phyloP scores from a whole-genome alignment of 495 filamentous ascomycete genomes.

The Aspergillus wentii region DNA sequence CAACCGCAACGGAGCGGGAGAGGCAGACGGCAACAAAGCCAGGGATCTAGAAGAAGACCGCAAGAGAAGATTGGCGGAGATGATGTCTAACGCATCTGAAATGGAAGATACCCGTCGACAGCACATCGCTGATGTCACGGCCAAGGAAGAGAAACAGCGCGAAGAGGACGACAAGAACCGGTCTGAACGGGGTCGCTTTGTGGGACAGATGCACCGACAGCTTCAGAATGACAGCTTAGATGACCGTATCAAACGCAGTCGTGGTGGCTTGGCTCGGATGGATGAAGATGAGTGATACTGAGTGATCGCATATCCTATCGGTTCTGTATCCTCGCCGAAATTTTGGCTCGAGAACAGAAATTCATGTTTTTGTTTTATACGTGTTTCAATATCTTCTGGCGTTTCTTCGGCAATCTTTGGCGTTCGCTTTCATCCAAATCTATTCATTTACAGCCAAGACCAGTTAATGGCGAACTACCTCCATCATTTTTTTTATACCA shows the following conservation, averaged over 20 bases:
- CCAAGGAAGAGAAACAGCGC: constrained; percentile 56
- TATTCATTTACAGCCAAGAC: no score
- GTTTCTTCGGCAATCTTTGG: no score
- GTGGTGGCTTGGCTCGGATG: constrained; percentile 33
- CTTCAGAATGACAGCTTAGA: constrained; percentile 38
- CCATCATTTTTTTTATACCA: no score
- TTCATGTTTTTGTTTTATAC: no score
- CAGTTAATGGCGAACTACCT: no score
- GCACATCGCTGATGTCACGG: constrained; percentile 63
- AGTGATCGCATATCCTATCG: no score
- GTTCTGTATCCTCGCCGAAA: no score
- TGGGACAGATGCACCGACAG: constrained; percentile 34
- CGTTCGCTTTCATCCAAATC: no score
- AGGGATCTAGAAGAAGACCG: constrained; percentile 37
- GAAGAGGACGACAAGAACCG: constrained; percentile 56
- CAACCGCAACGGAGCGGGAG: constrained; percentile 6
- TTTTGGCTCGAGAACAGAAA: no score
- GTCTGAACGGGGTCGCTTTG: constrained; percentile 36
- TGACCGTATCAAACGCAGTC: constrained; percentile 36
- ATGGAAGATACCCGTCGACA: constrained; percentile 70
- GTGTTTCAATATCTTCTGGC: no score
- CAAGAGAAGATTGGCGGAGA: constrained; percentile 67
- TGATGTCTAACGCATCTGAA: constrained; percentile 79
- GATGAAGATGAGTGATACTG: constrained; percentile 25
- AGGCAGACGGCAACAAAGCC: constrained; percentile 5